Conservation (phyloP, 345 rosid genomes). For the Trapa incisa region DNA sequence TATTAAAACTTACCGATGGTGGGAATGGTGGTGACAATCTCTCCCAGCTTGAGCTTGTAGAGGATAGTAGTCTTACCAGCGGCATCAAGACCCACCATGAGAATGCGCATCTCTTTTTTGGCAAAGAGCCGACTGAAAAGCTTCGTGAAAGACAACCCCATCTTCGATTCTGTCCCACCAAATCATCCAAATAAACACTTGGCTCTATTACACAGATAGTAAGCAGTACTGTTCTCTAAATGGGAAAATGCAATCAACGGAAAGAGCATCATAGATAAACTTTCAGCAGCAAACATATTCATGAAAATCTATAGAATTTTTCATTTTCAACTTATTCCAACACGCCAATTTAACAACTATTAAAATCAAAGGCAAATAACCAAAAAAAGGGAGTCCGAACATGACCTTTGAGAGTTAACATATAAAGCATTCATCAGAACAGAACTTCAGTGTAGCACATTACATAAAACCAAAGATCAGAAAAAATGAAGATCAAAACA, state of each 20-base stretch:
- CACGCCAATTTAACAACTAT: not conserved
- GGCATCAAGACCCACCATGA: conserved; percentile 76
- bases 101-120: conserved; percentile 68
- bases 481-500: not conserved
- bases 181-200: not conserved
- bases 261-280: not conserved
- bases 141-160: conserved; percentile 61
- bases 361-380: not conserved
- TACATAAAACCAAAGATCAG: not conserved
- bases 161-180: conserved; percentile 18
- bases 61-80: conserved; percentile 76
- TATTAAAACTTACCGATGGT: conserved; percentile 42
- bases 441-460: not conserved
- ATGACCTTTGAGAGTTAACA: not conserved
- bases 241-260: not conserved
- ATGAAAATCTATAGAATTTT: not conserved
- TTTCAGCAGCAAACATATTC: not conserved
- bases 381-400: not conserved
- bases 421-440: too few species aligned
- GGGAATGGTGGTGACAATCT: conserved; percentile 68
- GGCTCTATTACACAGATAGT: not conserved
- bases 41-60: conserved; percentile 72
- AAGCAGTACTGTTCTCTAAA: not conserved
- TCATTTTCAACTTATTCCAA: not conserved
- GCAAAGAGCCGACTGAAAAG: conserved; percentile 62